Evolutionary conservation across 2,329 filamentous ascomycete genomes (phyloP), one percentile per base, ranked within the genome.

Genomic region (Colletotrichum acutatum): DNA sequence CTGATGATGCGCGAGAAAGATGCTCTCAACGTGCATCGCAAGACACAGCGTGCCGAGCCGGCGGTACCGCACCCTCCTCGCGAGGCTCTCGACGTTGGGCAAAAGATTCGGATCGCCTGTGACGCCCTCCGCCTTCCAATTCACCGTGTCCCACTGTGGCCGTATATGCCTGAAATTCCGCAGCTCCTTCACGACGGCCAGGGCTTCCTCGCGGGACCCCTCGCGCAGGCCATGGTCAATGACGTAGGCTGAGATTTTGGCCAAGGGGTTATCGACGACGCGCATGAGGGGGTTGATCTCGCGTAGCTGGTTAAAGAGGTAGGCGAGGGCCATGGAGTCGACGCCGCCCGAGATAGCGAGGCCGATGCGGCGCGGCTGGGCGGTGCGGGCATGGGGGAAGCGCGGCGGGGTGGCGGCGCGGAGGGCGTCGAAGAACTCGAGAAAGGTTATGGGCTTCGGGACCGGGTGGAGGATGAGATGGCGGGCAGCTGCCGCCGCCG

Each of bases 251-350:
- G 81, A 77, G 70, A 88, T 86, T 52, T 77, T 76, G 30, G 67
- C 52, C 49, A 85, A 78, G 16, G 85, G 83, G 72, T 87, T 85
- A 76, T 88, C 88, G 42, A 83, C 83, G 30, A 90, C 78, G 56
- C 76, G 82, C 74, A 85, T 78, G 30, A 76, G 71, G 2, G 78
- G 78, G 58, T 84, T 78, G 3, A 74, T 72, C 3, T 74, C 79
- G 49, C 82, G 82, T 46, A 88, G 77, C 58, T 85, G 82, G 61
- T 86, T 87, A 79, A 93, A 94, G 46, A 98, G 88, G 73, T 87
- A 91, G 68, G 95, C 95, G 73, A 99, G 86, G 32, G 96, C 96
- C 95, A 98, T 99, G n/a, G 96, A 98, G 82, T 99, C 97, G 52
- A 97, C 94, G 8, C 97, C 97, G 28, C 97, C 97, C 79, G 95